Conservation (phyloP, 768 basidiomycete genomes). For the Galerina marginata region DNA sequence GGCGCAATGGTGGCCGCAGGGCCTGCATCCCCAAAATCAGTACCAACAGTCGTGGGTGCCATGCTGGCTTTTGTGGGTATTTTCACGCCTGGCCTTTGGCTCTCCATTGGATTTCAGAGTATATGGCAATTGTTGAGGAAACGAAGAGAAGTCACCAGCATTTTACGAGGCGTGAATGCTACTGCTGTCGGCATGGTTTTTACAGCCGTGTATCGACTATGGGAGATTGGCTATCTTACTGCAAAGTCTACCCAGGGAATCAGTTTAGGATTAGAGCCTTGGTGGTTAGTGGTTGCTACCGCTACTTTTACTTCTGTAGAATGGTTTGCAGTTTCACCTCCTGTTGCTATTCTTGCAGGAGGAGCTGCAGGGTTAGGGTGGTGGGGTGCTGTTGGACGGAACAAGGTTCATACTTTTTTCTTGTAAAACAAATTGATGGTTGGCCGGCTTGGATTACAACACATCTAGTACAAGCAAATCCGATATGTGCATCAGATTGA, state of each 20-base stretch:
- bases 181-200: conserved; percentile 48
- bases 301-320: conserved; percentile 45
- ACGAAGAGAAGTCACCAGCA: conserved; percentile 32
- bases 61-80: conserved; percentile 55
- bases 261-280: conserved; percentile 45
- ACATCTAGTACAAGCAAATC: too few species aligned
- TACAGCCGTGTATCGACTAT: conserved; percentile 46
- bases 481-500: not conserved
- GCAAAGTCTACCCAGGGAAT: conserved; percentile 29
- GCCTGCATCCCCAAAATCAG: conserved; percentile 26
- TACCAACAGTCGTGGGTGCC: conserved; percentile 45
- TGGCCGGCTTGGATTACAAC: too few species aligned
- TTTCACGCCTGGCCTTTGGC: conserved; percentile 51
- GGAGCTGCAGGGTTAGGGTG: conserved; percentile 47
- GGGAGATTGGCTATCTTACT: conserved; percentile 44
- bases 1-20: conserved; percentile 46
- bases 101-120: conserved; percentile 42
- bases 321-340: conserved; percentile 45
- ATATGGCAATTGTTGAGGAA: conserved; percentile 38
- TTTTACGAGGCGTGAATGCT: conserved; percentile 46
- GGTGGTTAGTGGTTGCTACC: conserved; percentile 52
- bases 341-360: conserved; percentile 44
- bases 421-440: not conserved
- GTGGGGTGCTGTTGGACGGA: conserved; percentile 43
- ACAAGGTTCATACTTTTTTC: not conserved